Evolutionary conservation across 257 asterid genomes (phyloP).

Genomic region (Solanum sitiens): DNA sequence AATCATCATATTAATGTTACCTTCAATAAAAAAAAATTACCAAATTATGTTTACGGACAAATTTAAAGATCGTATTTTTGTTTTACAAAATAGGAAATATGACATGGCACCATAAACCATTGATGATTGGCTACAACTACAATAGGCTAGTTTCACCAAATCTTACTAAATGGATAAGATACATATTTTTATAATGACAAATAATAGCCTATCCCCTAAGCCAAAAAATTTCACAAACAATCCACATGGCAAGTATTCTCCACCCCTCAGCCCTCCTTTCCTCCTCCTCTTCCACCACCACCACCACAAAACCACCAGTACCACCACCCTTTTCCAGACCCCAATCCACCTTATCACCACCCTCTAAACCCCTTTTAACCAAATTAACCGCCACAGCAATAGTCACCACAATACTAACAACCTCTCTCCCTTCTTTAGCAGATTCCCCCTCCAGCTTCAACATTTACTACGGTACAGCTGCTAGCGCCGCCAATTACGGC

Average conservation of each 20-base stretch:
- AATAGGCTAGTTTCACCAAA: neutral
- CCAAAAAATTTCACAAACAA: neutral
- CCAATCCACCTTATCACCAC: constrained; percentile 24
- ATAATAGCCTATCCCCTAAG: constrained; percentile 24
- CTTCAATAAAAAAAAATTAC: too few species aligned
- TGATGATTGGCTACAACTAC: neutral
- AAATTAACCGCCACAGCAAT: constrained; percentile 61
- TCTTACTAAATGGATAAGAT: constrained; percentile 23
- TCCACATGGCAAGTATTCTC: constrained; percentile 68
- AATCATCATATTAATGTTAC: too few species aligned
- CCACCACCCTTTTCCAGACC: constrained; percentile 31
- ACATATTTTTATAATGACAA: neutral
- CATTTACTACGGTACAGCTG: constrained; percentile 89
- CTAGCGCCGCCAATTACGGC: constrained; percentile 92
- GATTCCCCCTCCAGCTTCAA: constrained; percentile 30
- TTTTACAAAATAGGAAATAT: neutral
- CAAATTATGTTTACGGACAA: too few species aligned
- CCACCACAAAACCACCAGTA: constrained; percentile 29
- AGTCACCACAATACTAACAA: constrained; percentile 52
- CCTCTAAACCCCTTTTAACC: constrained; percentile 22
- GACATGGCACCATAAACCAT: neutral
- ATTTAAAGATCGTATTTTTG: too few species aligned
- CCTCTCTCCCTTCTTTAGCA: constrained; percentile 44
- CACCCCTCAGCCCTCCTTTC: constrained; percentile 59
- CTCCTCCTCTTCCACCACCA: constrained; percentile 8